Conservation (phyloP, 208 protist species). For the Trypanosoma conorhini region DNA sequence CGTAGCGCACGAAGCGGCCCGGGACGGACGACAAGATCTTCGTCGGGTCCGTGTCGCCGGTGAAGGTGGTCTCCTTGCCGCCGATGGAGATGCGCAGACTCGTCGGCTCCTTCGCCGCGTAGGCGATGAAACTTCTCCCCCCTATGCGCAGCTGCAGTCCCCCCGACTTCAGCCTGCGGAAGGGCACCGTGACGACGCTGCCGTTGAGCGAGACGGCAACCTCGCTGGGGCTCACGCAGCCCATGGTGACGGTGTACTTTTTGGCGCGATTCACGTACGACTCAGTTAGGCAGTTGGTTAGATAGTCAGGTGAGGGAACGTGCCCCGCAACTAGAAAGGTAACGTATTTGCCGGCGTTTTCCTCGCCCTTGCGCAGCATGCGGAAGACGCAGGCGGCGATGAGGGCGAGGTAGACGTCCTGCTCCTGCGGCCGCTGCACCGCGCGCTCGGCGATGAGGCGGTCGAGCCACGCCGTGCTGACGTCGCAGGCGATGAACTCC, state of each 20-base stretch:
- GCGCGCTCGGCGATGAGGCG: constrained; percentile 64
- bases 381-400: constrained; percentile 76
- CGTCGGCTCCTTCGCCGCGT: constrained; percentile 92
- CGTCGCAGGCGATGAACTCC: constrained; percentile 80
- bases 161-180: constrained; percentile 78
- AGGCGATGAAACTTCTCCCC: constrained; percentile 84
- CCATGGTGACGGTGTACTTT: constrained; percentile 81
- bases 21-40: constrained; percentile 92
- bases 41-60: constrained; percentile 95
- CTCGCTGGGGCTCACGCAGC: constrained; percentile 49
- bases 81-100: constrained; percentile 92
- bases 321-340: constrained; percentile 82
- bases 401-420: constrained; percentile 69
- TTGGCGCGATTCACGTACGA: constrained; percentile 68
- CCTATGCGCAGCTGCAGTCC: constrained; percentile 78
- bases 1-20: constrained; percentile 96
- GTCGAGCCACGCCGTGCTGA: constrained; percentile 91
- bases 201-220: constrained; percentile 76
- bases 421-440: constrained; percentile 43
- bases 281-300: constrained; percentile 64
- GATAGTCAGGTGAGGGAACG: constrained; percentile 75
- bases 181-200: constrained; percentile 71
- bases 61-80: constrained; percentile 90
- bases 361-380: constrained; percentile 41
- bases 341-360: constrained; percentile 68